A percentile compares a stretch with the other conserved stretches of the same genome.
phyloP scores from a whole-genome alignment of 345 rosid species.

The Theobroma cacao region DNA sequence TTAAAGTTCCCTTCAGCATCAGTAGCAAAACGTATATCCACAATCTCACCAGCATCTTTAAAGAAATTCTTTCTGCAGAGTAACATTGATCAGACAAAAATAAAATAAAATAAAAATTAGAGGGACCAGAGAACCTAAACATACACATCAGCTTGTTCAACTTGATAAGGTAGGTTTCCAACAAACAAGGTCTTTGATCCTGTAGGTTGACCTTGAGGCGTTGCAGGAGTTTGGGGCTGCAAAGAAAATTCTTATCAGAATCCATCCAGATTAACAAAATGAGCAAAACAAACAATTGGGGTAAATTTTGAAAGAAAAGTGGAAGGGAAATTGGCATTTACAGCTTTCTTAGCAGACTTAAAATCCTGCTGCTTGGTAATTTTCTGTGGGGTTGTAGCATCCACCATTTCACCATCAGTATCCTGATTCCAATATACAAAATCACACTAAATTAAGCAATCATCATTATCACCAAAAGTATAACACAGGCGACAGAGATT shows the following conservation, averaged over 20 bases:
- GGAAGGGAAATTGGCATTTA: slow-evolving; percentile 1
- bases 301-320: background rate
- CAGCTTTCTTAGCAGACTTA: slow-evolving; percentile 43
- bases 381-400: slow-evolving; percentile 36
- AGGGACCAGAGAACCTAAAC: slow-evolving; percentile 9
- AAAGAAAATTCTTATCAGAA: background rate
- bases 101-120: background rate
- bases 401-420: slow-evolving; percentile 63
- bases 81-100: background rate
- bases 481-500: background rate
- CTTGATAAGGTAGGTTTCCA: slow-evolving; percentile 60
- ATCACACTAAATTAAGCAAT: background rate
- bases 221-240: slow-evolving; percentile 65
- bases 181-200: slow-evolving; percentile 68
- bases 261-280: background rate
- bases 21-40: slow-evolving; percentile 66
- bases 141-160: slow-evolving; percentile 69
- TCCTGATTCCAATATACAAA: slow-evolving; percentile 25
- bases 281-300: background rate
- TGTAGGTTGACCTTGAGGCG: slow-evolving; percentile 39
- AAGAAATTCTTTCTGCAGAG: slow-evolving; percentile 65
- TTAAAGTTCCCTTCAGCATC: slow-evolving; percentile 47
- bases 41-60: slow-evolving; percentile 60
- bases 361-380: slow-evolving; percentile 23
- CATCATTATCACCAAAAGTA: slow-evolving; percentile 5